phyloP scores from a whole-genome alignment of 208 protist species.

The Crithidia acanthocephali region DNA sequence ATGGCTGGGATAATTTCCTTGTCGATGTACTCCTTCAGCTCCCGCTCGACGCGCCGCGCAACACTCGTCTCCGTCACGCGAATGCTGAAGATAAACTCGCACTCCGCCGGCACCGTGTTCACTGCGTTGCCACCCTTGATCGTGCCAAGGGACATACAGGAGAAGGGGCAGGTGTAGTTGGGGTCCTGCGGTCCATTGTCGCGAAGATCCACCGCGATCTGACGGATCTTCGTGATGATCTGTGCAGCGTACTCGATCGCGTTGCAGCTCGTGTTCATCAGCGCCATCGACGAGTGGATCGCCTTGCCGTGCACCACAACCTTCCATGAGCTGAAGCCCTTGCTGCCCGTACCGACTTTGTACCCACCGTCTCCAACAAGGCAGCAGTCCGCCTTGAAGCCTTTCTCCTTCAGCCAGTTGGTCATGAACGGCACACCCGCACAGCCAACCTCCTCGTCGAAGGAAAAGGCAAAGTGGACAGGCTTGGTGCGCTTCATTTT shows the following conservation, averaged over 20 bases:
- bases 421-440: conserved; percentile 38
- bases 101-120: conserved; percentile 57
- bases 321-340: conserved; percentile 31
- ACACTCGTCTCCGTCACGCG: conserved; percentile 28
- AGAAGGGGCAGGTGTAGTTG: conserved; percentile 35
- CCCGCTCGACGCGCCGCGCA: conserved; percentile 14
- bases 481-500: conserved; percentile 46
- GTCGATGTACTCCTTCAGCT: conserved; percentile 39
- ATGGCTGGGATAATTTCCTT: conserved; percentile 25
- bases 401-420: conserved; percentile 36
- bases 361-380: conserved; percentile 12
- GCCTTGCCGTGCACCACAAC: conserved; percentile 50
- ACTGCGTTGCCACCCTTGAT: conserved; percentile 49
- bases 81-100: conserved; percentile 39
- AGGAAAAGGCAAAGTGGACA: conserved; percentile 55
- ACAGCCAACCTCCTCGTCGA: conserved; percentile 58
- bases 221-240: too few relatives aligned
- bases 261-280: conserved; percentile 51
- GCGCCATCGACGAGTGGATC: conserved; percentile 50
- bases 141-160: conserved; percentile 33
- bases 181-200: conserved; percentile 25
- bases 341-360: conserved; percentile 45
- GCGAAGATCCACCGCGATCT: too few relatives aligned
- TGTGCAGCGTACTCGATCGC: conserved; percentile 46
- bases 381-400: conserved; percentile 35